A percentile compares a stretch with the other conserved stretches of the same genome.
These are phyloP conservation scores for Acacia concinna DNA, from an alignment of 331 rosid species.

Conservation along the genomic window DNA sequence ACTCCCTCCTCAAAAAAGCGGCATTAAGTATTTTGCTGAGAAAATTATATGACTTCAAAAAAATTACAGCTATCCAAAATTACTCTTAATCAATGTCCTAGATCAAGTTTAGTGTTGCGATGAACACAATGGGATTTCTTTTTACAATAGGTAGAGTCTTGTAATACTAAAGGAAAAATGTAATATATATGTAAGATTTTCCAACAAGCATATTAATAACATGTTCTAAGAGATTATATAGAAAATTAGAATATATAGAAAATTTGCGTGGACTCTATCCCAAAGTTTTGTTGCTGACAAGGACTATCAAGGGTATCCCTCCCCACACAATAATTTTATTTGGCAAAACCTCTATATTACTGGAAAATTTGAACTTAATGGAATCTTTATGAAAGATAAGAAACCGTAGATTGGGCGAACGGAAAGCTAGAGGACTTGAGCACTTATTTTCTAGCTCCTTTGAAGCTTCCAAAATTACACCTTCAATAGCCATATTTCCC, in stretches of 20 bases:
- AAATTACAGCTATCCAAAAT: neutral
- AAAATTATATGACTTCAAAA: neutral
- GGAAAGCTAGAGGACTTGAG: neutral
- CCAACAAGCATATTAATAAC: neutral
- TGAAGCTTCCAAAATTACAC: neutral
- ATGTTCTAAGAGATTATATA: neutral
- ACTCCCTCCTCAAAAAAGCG: neutral
- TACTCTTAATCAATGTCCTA: neutral
- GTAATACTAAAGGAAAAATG: too few relatives aligned
- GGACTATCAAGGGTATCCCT: neutral
- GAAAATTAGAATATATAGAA: neutral
- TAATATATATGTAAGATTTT: neutral
- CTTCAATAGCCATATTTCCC: neutral
- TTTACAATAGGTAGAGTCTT: neutral
- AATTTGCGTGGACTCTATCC: neutral
- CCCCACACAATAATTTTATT: neutral
- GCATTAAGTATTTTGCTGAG: neutral
- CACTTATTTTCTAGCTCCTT: neutral
- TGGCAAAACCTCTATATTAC: neutral
- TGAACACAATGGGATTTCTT: neutral
- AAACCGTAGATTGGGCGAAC: neutral
- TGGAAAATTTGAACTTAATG: neutral
- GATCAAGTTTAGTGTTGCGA: neutral
- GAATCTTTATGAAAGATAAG: neutral
- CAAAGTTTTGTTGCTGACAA: conserved; percentile 7